Percentiles rank a stretch among this genome's conserved stretches.
Conservation (phyloP, 345 rosid species). For the Syzygium jambos region DNA sequence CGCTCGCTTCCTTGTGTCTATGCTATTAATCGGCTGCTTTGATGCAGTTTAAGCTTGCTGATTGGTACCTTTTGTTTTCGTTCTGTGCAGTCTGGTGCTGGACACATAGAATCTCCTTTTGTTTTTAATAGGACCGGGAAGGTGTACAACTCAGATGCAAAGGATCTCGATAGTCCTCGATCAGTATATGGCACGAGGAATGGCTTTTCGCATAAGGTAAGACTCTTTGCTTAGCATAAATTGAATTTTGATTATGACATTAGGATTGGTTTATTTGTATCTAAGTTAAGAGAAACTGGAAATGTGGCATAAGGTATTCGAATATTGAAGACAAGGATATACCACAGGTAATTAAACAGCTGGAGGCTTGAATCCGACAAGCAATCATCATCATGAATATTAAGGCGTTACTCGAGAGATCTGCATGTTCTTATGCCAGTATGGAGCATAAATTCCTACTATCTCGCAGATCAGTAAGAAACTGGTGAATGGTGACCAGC, state of each 20-base stretch:
- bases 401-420: not conserved
- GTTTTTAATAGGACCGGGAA: conserved; percentile 19
- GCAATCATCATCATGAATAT: not conserved
- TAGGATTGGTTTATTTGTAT: not conserved
- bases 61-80: not conserved
- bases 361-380: not conserved
- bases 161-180: conserved; percentile 36
- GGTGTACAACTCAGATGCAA: conserved; percentile 20
- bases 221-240: not conserved
- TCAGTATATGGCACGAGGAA: conserved; percentile 29
- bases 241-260: not conserved
- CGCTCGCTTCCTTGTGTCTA: not conserved
- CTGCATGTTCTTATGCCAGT: not conserved
- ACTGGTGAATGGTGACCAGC: not conserved
- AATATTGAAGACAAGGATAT: not conserved
- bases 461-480: not conserved
- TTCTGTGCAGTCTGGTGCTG: conserved; percentile 26
- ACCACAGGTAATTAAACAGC: not conserved
- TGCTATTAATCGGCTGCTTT: not conserved
- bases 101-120: conserved; percentile 24
- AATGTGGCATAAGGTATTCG: not conserved
- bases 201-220: conserved; percentile 38
- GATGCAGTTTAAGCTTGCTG: not conserved
- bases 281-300: not conserved
- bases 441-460: not conserved